Conservation (phyloP, 148 eudicot species). For the Limonium bicolor region DNA sequence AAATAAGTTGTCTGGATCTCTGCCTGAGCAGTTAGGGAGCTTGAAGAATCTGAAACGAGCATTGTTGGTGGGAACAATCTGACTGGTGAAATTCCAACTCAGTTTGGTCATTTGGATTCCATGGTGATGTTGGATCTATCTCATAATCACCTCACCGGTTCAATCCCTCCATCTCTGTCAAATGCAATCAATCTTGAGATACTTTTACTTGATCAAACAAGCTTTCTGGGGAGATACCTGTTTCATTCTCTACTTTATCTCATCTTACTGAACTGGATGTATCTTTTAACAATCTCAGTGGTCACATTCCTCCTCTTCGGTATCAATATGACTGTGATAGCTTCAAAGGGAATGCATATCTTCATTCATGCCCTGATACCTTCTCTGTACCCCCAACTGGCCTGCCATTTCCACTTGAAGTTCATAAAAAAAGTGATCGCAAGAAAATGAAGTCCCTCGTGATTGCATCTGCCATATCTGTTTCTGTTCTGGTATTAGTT, state of each 20-base stretch:
- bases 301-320: slow-evolving; percentile 31
- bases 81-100: slow-evolving; percentile 21
- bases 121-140: slow-evolving; percentile 28
- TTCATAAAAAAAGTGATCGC: slow-evolving; percentile 15
- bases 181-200: slow-evolving; percentile 18
- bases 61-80: slow-evolving; percentile 26
- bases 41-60: slow-evolving; percentile 14
- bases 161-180: slow-evolving; percentile 27
- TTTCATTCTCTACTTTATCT: slow-evolving; percentile 25
- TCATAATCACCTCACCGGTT: slow-evolving; percentile 22
- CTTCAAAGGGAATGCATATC: slow-evolving; percentile 30
- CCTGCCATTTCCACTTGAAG: slow-evolving; percentile 27
- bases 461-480: slow-evolving; percentile 28
- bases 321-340: slow-evolving; percentile 23
- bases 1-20: slow-evolving; percentile 25
- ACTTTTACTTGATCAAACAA: slow-evolving; percentile 30
- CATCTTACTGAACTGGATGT: slow-evolving; percentile 25
- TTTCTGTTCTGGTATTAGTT: slow-evolving; percentile 27
- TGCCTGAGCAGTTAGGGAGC: slow-evolving; percentile 25
- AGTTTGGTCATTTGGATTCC: slow-evolving; percentile 21
- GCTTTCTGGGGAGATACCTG: slow-evolving; percentile 36
- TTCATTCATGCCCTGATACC: slow-evolving; percentile 32
- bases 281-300: slow-evolving; percentile 44
- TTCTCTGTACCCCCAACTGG: slow-evolving; percentile 26
- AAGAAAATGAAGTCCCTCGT: slow-evolving; percentile 27